A percentile compares a stretch with the other conserved stretches of the same genome.
These are phyloP conservation scores for Neurospora discreta DNA, from an alignment of 495 filamentous ascomycete species.

Conservation along the genomic window DNA sequence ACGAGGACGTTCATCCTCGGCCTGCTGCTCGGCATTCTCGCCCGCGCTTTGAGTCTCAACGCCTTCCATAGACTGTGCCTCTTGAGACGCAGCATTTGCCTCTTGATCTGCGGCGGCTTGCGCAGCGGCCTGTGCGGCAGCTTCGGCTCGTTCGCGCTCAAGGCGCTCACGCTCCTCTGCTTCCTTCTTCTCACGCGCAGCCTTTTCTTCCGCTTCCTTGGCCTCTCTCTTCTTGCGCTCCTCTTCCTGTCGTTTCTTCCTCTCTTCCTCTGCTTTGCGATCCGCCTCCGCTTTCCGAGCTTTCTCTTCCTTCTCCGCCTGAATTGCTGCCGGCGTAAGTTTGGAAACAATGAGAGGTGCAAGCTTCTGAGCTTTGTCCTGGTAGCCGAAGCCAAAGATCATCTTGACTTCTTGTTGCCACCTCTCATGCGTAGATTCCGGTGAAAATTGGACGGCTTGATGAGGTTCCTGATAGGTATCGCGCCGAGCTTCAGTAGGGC, in stretches of 20 bases:
- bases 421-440: constrained; percentile 55
- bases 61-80: constrained; percentile 72
- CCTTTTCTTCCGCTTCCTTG: constrained; percentile 50
- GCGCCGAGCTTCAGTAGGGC: constrained; percentile 26
- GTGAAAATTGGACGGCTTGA: constrained; percentile 58
- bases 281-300: constrained; percentile 46
- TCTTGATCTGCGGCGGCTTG: constrained; percentile 4
- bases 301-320: constrained; percentile 57
- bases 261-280: constrained; percentile 59
- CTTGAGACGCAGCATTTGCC: constrained; percentile 13
- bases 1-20: constrained; percentile 33
- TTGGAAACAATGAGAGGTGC: constrained; percentile 55
- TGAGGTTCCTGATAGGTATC: constrained; percentile 35
- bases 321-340: constrained; percentile 75
- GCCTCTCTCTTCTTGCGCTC: constrained; percentile 43
- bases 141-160: constrained; percentile 40
- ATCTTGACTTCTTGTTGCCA: constrained; percentile 91
- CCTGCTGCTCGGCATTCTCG: constrained; percentile 20
- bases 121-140: constrained; percentile 26
- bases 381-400: constrained; percentile 57
- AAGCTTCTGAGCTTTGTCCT: constrained; percentile 63
- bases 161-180: constrained; percentile 45
- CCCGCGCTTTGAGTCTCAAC: constrained; percentile 48
- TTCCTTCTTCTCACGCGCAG: constrained; percentile 41
- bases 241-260: constrained; percentile 42